These are phyloP conservation scores for Lactarius hengduanensis DNA, from an alignment of 768 basidiomycete genomes.

Conservation along the genomic window DNA sequence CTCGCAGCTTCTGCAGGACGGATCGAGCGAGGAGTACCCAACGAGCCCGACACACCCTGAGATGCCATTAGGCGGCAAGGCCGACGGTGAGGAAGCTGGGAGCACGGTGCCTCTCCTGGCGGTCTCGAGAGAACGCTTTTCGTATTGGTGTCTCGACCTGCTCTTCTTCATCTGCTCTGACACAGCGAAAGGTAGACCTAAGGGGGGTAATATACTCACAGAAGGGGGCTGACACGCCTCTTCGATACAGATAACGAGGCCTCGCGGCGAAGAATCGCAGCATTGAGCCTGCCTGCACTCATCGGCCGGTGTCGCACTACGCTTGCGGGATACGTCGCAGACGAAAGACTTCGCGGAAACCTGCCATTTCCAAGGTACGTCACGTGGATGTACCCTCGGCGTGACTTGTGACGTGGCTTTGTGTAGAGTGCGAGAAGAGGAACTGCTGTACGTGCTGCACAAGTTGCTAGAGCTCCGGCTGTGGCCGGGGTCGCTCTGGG, in stretches of 20 bases:
- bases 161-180: conserved; percentile 79
- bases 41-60: conserved; percentile 27
- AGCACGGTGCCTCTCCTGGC: conserved; percentile 57
- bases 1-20: conserved; percentile 48
- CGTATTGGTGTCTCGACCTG: conserved; percentile 91
- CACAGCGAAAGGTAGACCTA: conserved; percentile 50
- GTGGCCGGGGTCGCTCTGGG: conserved; percentile 76
- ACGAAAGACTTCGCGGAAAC: conserved; percentile 79
- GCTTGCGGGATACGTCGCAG: conserved; percentile 75
- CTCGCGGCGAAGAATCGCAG: conserved; percentile 65
- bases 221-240: background rate
- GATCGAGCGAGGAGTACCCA: conserved; percentile 21
- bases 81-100: conserved; percentile 1
- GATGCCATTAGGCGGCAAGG: background rate
- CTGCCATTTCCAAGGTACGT: conserved; percentile 83
- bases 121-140: conserved; percentile 78
- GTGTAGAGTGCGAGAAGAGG: conserved; percentile 79
- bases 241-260: conserved; percentile 53
- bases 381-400: background rate
- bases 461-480: conserved; percentile 73
- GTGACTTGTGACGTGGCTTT: background rate
- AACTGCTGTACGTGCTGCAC: conserved; percentile 78
- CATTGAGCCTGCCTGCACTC: conserved; percentile 66
- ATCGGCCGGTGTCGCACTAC: conserved; percentile 72
- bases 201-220: background rate